Evolutionary conservation across 2,329 filamentous ascomycete genomes (phyloP), one percentile per base, ranked within the genome.

Genomic region (Chalara sp.): DNA sequence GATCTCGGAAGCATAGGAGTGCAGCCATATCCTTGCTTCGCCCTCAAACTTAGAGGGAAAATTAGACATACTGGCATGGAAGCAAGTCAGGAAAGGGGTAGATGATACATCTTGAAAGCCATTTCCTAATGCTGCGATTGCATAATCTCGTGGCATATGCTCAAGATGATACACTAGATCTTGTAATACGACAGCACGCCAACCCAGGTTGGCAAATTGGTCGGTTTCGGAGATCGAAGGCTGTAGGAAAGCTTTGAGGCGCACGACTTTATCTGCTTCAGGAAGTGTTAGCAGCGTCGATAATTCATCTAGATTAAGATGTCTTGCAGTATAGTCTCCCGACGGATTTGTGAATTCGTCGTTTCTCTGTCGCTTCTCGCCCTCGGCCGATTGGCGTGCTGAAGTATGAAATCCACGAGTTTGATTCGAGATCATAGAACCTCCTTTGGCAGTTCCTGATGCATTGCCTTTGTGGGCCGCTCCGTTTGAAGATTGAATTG

Each of bases 31-130:
- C 44, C 56, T 61, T 33, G 63, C 58, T 32, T 65, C 52, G 39
- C 65, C 67, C 41, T 65, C 60, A 31, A 62, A 57, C 37, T 61
- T 48, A 13, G 57, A 53, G 31, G 67, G 63, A 13, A 63, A 62
- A 5, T 55, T 42, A 6, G 65, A 57, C 21, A 69, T 55, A 3
- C 59, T 55, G 30, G 62, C 53, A 50, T 73, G 65, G 46, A 74
- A 72, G 33, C 66, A 66, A 31, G 58, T 61, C 32, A 76, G 55
- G 51, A 75, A 76, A 5, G 67, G 50, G 1, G 72, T 75, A 4
- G 71, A 72, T 4, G 57, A 52, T 13, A 48, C 58, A 54, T 74
- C 70, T 29, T 65, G 29, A n/a, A 61, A 63, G 1, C 66, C 65
- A 44, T 54, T 53, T 6, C 72, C 71, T 42, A 77, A 61, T 42